Base-by-base conservation (phyloP, 1,284 basidiomycete genomes). In the Ganoderma leucocontextum region DNA sequence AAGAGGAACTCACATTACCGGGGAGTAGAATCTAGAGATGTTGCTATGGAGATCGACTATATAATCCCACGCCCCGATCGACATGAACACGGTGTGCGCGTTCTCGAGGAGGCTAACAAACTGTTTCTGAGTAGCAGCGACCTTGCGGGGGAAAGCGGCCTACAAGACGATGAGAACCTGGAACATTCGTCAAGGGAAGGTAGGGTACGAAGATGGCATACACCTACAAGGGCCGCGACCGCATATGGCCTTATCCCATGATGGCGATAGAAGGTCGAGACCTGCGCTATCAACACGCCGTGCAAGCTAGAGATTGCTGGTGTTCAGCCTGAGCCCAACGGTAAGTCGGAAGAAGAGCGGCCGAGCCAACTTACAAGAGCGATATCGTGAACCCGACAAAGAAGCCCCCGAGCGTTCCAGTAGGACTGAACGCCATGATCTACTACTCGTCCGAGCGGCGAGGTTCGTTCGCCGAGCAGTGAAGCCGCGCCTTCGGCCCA, bases 71-170 rank as follows among this genome's bases (percentile, higher is more conserved):
- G 47, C 47, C 3, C 47, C 47, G 47, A 49, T 49, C 9, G 47
- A 49, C 47, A 49, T 49, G 47, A 49, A 49, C 47, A 49, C 47
- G 10, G 47, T 49, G 10, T 49, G 47, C 47, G 10, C 47, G 47
- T 25, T 49, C 22, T 49, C 47, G 47, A 49, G 47, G 25, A 25
- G 4, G 10, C 47, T 49, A 13, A 4, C 12, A 12, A 42, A 25
- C 47, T 7, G 4, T 12, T 13, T 7, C 10, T 49, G 22, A 49
- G 47, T 12, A 12, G 47, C 10, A 8, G 22, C 25, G 47, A 9
- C 13, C 2, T 22, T n/a, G 9, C 9, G 10, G 22, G 22, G 13
- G 25, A 10, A 49, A 25, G 5, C 12, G 25, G 10, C 47, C 9
- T 25, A 49, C 47, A 49, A 49, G 22, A 49, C 12, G 22, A 49